Evolutionary conservation across 2,329 filamentous ascomycete genomes (phyloP), one percentile per base, ranked within the genome.

Genomic region (Aspergillus novoparasiticus): DNA sequence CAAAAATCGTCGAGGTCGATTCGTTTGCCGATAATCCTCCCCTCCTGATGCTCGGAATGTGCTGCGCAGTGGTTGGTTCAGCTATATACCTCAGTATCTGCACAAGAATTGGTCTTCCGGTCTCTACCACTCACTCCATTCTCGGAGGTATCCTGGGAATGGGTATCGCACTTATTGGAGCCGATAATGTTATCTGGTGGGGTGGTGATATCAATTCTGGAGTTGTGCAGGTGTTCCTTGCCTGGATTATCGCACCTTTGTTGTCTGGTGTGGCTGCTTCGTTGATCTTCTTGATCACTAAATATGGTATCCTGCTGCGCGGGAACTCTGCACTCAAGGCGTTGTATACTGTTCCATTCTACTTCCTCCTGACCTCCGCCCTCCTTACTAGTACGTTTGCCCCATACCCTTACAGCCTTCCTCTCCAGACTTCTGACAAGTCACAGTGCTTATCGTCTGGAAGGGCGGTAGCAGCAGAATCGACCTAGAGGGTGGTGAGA

Each of bases 201-300:
- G 66, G 66, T 55, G 66, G 66, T 26, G n/a, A 66, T 39, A 65
- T 68, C 57, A 67, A 68, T 54, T 68, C 66, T 0, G 66, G 66
- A 45, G 66, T 68, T 12, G 66, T 68, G 2, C 66, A 68, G 61
- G 65, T 68, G 11, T 68, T 68, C 26, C 59, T 68, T 0, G 66
- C 66, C 26, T 68, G 66, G 66, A 57, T 68, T 30, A 68, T 68
- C 55, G 66, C 66, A 1, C 66, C 66, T 8, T 9, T 67, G 3
- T 12, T 61, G 21, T 65, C 66, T 1, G 66, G 61, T 46, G 58
- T 39, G 2, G 64, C 64, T 50, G 66, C 57, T 41, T 30, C 64
- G 21, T 62, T 68, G 14, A 65, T 68, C 48, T 68, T 68, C 59
- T 59, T 68, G 16, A 11, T 61, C 39, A 68, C 66, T 6, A 68